Conservation (phyloP, 306 rosid genomes). For the Carpinus viminea region DNA sequence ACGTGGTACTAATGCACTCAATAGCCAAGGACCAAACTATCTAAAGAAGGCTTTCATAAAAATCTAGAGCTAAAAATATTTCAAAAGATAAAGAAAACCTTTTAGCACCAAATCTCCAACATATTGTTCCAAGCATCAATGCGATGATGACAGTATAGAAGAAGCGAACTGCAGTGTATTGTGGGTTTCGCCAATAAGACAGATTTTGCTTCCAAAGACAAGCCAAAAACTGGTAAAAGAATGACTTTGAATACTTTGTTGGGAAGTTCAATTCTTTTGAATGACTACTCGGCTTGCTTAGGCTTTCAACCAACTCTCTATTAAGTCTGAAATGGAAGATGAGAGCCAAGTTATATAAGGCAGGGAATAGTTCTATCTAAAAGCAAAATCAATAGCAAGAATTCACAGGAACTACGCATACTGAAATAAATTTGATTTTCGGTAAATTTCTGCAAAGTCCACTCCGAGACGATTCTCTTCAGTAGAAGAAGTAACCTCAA, state of each 20-base stretch:
- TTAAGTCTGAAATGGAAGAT: constrained; percentile 55
- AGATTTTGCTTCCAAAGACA: constrained; percentile 98
- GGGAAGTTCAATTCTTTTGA: constrained; percentile 79
- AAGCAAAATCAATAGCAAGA: constrained; percentile 15
- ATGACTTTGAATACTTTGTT: constrained; percentile 74
- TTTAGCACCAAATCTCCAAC: constrained; percentile 92
- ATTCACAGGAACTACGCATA: constrained; percentile 40
- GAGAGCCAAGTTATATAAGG: constrained; percentile 28
- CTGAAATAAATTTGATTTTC: constrained; percentile 76
- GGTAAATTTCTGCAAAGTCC: constrained; percentile 89
- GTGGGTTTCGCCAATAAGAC: constrained; percentile 96
- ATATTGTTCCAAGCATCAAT: constrained; percentile 89
- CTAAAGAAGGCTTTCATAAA: background rate
- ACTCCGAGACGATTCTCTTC: constrained; percentile 87
- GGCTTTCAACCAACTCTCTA: constrained; percentile 66
- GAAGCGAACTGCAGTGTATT: constrained; percentile 94
- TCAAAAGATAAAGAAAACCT: constrained; percentile 44
- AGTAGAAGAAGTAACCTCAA: constrained; percentile 75
- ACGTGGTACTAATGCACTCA: background rate
- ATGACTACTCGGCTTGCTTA: constrained; percentile 69
- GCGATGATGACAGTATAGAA: constrained; percentile 91
- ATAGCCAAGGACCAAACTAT: background rate
- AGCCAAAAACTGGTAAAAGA: constrained; percentile 81
- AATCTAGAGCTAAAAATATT: background rate
- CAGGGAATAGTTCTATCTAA: constrained; percentile 2